Percentiles rank a stretch among this genome's conserved stretches.
Evolutionary conservation across 1,284 basidiomycete species (phyloP).

Genomic region (Anthracocystis walkeri): DNA sequence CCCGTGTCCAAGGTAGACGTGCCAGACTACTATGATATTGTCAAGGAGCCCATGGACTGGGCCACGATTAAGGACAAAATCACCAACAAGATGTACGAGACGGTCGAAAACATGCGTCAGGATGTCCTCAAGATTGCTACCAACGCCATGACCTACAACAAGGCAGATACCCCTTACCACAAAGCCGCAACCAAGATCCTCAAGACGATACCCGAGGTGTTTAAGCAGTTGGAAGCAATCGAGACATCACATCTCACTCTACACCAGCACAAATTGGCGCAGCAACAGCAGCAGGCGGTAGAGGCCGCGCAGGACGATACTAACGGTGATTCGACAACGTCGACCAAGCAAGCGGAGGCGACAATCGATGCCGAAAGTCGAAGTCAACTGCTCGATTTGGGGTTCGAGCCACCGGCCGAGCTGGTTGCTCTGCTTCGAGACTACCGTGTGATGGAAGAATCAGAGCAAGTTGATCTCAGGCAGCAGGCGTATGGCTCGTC

Average conservation of each 20-base stretch:
- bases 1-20: conserved; percentile 77
- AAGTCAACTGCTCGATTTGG: conserved; percentile 24
- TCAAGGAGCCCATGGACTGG: conserved; percentile 92
- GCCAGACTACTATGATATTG: conserved; percentile 90
- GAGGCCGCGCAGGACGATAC: neutral
- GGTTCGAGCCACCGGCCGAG: conserved; percentile 49
- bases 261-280: conserved; percentile 10
- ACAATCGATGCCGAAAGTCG: conserved; percentile 3
- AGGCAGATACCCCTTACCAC: conserved; percentile 79
- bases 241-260: conserved; percentile 32
- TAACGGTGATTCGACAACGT: neutral
- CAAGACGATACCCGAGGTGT: conserved; percentile 74
- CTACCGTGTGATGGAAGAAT: conserved; percentile 26
- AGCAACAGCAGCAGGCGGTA: conserved; percentile 4
- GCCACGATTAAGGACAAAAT: conserved; percentile 75
- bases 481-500: conserved; percentile 33
- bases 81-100: conserved; percentile 81
- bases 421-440: conserved; percentile 50
- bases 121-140: conserved; percentile 84
- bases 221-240: conserved; percentile 71
- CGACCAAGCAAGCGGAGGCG: neutral
- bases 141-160: conserved; percentile 91
- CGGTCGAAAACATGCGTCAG: conserved; percentile 81
- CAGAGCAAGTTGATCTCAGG: conserved; percentile 24
- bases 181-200: conserved; percentile 80